Base-by-base conservation (phyloP, 2,329 filamentous ascomycete genomes). In the Phialemoniopsis sp. region DNA sequence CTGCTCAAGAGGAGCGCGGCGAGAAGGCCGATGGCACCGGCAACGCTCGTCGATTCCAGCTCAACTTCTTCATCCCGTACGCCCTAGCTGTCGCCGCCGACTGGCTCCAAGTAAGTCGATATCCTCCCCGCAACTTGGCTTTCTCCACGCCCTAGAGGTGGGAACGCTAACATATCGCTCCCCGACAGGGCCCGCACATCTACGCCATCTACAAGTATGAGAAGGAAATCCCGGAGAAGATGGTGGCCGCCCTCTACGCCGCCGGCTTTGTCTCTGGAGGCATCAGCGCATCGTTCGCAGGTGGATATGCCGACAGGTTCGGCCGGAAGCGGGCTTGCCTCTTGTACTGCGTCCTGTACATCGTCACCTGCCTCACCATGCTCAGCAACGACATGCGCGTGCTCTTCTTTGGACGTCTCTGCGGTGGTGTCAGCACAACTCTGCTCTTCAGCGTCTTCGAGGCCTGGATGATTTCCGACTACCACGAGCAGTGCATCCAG, bases 401-500 rank as follows among this genome's bases (percentile, higher is more conserved):
- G 4, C 62, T 82, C 1, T 78, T 77, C 49, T 35, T 71, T 4
- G 78, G 78, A 13, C 66, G 76, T n/a, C 50, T 73, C 1, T 63
- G 72, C 8, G 76, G 76, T 13, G 78, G 78, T 1, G 48, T 80
- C 14, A 71, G 69, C 43, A 77, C 74, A 9, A 79, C 73, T 13
- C 57, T 81, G 15, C 63, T 81, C 14, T 80, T 73, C 58, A 76
- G 66, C 35, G 72, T 73, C 9, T 80, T 81, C 45, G 76, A 81
- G 47, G 70, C 73, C 34, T 80, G 76, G 76, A 71, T 81, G 63
- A 71, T 80, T 19, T 66, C 72, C 34, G 76, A 81, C 48, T 80
- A 70, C 45, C 67, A 74, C 43, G 55, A 60, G 17, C 58, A 66
- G 32, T 64, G 64, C n/a, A 49, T 77, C 7, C 60, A 65, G 30